phyloP scores from a whole-genome alignment of 1,139 yeast genomes.

The Meyerozyma smithsonii region DNA sequence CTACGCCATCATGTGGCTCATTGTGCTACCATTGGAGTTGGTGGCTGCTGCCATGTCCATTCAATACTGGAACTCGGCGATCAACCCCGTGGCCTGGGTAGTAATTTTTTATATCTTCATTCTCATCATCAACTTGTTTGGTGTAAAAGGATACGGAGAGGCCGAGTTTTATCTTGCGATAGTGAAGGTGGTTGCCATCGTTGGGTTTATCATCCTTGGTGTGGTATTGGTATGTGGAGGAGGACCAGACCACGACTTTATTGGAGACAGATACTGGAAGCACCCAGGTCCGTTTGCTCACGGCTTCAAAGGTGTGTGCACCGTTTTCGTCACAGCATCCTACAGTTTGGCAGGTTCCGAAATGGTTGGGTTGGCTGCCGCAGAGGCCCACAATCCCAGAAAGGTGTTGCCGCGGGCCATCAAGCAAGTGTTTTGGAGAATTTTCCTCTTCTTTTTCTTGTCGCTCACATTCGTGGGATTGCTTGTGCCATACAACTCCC shows the following conservation, averaged over 20 bases:
- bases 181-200: constrained; percentile 56
- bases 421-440: constrained; percentile 42
- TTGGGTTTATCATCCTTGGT: constrained; percentile 62
- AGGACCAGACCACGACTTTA: constrained; percentile 55
- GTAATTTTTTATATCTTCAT: constrained; percentile 59
- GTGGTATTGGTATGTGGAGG: constrained; percentile 65
- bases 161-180: constrained; percentile 61
- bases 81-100: constrained; percentile 63
- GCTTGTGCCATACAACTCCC: constrained; percentile 30
- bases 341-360: constrained; percentile 43
- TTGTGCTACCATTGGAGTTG: constrained; percentile 69
- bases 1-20: constrained; percentile 75
- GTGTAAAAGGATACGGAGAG: constrained; percentile 72
- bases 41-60: constrained; percentile 74
- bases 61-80: constrained; percentile 54
- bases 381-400: constrained; percentile 12
- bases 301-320: constrained; percentile 41
- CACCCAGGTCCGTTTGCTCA: constrained; percentile 50
- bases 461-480: constrained; percentile 36
- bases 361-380: constrained; percentile 43
- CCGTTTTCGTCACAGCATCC: constrained; percentile 40
- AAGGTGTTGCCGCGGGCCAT: constrained; percentile 38
- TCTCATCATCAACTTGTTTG: constrained; percentile 55
- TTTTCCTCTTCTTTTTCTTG: constrained; percentile 36
- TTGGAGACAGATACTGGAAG: constrained; percentile 61